Conservation (phyloP, 2,329 filamentous ascomycete species). For the Xylariaceae sp. region DNA sequence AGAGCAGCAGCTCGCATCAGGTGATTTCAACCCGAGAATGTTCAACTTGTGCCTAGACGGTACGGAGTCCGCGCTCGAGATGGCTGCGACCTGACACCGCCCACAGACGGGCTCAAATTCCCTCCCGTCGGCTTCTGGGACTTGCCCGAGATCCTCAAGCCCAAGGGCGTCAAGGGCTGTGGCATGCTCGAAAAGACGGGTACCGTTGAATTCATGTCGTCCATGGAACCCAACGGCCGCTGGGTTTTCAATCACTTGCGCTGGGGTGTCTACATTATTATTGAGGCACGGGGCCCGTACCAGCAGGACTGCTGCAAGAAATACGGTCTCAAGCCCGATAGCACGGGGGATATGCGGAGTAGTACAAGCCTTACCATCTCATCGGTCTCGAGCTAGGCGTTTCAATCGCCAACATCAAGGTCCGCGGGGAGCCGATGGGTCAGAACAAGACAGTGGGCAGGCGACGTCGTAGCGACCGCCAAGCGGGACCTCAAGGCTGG, state of each 20-base stretch:
- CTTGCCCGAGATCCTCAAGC: slow-evolving; percentile 38
- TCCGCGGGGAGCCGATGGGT: slow-evolving; percentile 42
- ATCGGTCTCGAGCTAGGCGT: slow-evolving; percentile 44
- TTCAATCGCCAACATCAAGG: slow-evolving; percentile 42
- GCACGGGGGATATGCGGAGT: slow-evolving; percentile 39
- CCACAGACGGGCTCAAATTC: slow-evolving; percentile 38
- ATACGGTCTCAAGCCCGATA: slow-evolving; percentile 42
- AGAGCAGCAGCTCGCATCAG: slow-evolving; percentile 40
- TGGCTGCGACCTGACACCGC: slow-evolving; percentile 41
- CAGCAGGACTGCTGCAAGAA: slow-evolving; percentile 41
- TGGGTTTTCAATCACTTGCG: slow-evolving; percentile 38
- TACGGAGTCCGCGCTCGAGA: slow-evolving; percentile 44
- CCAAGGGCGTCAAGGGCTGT: slow-evolving; percentile 32
- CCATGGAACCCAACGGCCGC: slow-evolving; percentile 40
- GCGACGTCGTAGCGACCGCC: slow-evolving; percentile 44
- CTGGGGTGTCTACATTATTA: slow-evolving; percentile 44
- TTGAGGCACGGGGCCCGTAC: slow-evolving; percentile 38
- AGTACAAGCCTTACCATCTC: slow-evolving; percentile 45
- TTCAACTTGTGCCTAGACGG: slow-evolving; percentile 47
- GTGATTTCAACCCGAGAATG: slow-evolving; percentile 45
- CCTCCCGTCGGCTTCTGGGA: slow-evolving; percentile 42
- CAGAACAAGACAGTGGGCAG: slow-evolving; percentile 41
- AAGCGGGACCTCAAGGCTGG: slow-evolving; percentile 42
- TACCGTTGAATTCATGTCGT: slow-evolving; percentile 43
- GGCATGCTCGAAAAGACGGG: slow-evolving; percentile 38